phyloP scores from a whole-genome alignment of 768 basidiomycete species.

The Sutorius australiensis region DNA sequence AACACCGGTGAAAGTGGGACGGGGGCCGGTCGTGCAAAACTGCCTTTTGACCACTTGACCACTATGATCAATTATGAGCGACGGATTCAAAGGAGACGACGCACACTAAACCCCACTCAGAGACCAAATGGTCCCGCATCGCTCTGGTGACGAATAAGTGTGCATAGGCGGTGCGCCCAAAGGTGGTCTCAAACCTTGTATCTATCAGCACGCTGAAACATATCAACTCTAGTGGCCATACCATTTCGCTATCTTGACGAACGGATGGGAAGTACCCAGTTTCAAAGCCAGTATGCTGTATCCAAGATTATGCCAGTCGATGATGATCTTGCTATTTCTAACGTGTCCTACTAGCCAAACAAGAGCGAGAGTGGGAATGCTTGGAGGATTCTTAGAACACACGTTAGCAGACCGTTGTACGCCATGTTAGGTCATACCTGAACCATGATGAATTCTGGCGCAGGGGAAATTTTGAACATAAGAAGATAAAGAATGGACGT shows the following conservation, averaged over 20 bases:
- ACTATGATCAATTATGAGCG: conserved; percentile 3
- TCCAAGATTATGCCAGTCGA: conserved; percentile 99
- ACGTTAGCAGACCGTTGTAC: not conserved
- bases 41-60: conserved; percentile 64
- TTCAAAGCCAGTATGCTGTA: conserved; percentile 88
- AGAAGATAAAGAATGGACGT: conserved; percentile 58
- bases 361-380: conserved; percentile 87
- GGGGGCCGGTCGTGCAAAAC: conserved; percentile 92
- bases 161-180: conserved; percentile 78
- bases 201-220: conserved; percentile 3
- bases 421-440: conserved; percentile 56
- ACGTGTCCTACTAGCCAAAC: conserved; percentile 70
- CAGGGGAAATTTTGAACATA: conserved; percentile 52
- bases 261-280: conserved; percentile 60
- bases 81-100: conserved; percentile 27
- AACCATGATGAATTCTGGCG: conserved; percentile 83
- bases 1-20: conserved; percentile 69
- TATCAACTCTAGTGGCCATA: conserved; percentile 29
- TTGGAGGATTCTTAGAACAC: conserved; percentile 81
- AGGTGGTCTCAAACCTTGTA: conserved; percentile 75
- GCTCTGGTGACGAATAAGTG: conserved; percentile 92
- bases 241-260: conserved; percentile 76
- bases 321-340: conserved; percentile 80
- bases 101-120: conserved; percentile 75
- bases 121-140: conserved; percentile 68